Percentiles rank a stretch among this genome's conserved stretches.
Conservation (phyloP, 768 basidiomycete species). For the Lentinus tigrinus region DNA sequence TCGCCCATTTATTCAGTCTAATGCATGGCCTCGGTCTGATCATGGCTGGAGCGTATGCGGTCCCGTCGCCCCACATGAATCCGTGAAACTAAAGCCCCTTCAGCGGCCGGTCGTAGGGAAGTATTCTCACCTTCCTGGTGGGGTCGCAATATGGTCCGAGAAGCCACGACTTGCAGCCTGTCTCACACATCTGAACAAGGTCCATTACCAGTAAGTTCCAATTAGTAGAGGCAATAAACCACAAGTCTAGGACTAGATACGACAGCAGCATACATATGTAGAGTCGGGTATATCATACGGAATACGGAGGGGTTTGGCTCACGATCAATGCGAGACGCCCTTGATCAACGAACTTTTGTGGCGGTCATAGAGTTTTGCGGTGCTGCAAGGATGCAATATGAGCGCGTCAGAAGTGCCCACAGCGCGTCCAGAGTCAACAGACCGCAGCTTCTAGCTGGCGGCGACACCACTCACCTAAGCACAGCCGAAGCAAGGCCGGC, state of each 20-base stretch:
- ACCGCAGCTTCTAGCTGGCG: slow-evolving; percentile 1
- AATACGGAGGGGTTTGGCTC: not conserved
- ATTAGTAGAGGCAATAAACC: not conserved
- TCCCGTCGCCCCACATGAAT: too few species aligned
- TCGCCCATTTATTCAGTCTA: not conserved
- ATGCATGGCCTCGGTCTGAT: too few species aligned
- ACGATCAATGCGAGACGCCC: slow-evolving; percentile 6
- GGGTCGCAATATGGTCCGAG: too few species aligned
- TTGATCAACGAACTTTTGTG: slow-evolving; percentile 53
- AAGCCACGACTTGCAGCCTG: not conserved
- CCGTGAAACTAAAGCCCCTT: too few species aligned
- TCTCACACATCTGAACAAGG: not conserved
- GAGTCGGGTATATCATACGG: slow-evolving; percentile 11
- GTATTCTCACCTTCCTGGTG: too few species aligned
- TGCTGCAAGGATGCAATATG: slow-evolving; percentile 47
- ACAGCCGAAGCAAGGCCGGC: slow-evolving; percentile 69
- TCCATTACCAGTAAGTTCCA: slow-evolving; percentile 6
- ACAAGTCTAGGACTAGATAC: slow-evolving; percentile 5
- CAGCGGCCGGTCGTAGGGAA: too few species aligned
- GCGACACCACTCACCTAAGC: slow-evolving; percentile 55
- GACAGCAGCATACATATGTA: not conserved
- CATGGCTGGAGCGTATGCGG: too few species aligned
- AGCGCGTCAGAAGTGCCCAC: too few species aligned
- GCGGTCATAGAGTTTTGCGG: slow-evolving; percentile 72
- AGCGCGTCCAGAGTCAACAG: not conserved